phyloP scores from a whole-genome alignment of 2,329 filamentous ascomycete species.

The Penicillium sp. region DNA sequence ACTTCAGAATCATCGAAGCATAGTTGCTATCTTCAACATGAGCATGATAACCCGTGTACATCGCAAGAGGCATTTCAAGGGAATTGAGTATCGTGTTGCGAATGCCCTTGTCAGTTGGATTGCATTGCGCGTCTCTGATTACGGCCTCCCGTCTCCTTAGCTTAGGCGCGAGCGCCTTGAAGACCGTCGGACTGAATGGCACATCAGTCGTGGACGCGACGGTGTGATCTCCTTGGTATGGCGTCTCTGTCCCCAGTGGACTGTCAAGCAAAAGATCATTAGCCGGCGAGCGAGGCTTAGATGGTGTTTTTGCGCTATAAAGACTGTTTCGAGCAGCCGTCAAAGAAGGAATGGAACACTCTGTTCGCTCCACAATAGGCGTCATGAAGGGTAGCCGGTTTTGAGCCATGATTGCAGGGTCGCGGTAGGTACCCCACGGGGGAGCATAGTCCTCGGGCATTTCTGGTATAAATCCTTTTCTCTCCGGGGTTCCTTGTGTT shows the following conservation, averaged over 20 bases:
- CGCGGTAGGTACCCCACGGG: slow-evolving; percentile 75
- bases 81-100: slow-evolving; percentile 72
- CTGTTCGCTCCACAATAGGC: slow-evolving; percentile 92
- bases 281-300: slow-evolving; percentile 49
- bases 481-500: slow-evolving; percentile 37
- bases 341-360: slow-evolving; percentile 72
- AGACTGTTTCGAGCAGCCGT: slow-evolving; percentile 57
- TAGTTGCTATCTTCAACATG: slow-evolving; percentile 65
- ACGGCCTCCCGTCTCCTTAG: slow-evolving; percentile 56
- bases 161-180: slow-evolving; percentile 35
- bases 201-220: slow-evolving; percentile 32
- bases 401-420: slow-evolving; percentile 76
- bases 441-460: slow-evolving; percentile 87
- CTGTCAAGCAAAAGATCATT: slow-evolving; percentile 61
- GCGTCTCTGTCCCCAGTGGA: slow-evolving; percentile 66
- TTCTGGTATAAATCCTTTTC: slow-evolving; percentile 53
- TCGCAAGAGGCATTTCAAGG: slow-evolving; percentile 68
- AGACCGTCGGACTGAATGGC: slow-evolving; percentile 38
- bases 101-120: slow-evolving; percentile 77
- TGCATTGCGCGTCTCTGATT: slow-evolving; percentile 80
- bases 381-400: slow-evolving; percentile 98
- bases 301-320: slow-evolving; percentile 73
- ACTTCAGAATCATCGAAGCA: slow-evolving; percentile 76
- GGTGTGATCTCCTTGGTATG: slow-evolving; percentile 50
- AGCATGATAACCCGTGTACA: slow-evolving; percentile 78